Conservation (phyloP, 805 yeast genomes). For the Ogataea trehaloabstinens region DNA sequence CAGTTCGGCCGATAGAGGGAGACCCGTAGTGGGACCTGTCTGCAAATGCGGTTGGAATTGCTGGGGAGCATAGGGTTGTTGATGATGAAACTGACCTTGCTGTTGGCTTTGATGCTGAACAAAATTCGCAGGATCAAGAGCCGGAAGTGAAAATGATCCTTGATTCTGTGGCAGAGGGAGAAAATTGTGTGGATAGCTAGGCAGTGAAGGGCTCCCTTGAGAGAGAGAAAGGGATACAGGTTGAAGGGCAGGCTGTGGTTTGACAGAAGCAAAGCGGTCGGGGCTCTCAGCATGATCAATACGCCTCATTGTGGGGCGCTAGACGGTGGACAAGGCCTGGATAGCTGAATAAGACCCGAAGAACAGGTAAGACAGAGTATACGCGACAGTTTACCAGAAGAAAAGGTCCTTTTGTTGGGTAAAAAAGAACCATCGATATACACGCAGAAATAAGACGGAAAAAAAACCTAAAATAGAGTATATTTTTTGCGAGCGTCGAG, state of each 20-base stretch:
- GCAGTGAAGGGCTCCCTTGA: too few species aligned
- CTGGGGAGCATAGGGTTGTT: not conserved
- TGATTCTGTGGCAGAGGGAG: too few species aligned
- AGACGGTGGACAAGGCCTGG: not conserved
- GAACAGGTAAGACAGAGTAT: not conserved
- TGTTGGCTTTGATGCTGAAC: not conserved
- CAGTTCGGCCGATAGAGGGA: too few species aligned
- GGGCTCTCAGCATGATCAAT: not conserved
- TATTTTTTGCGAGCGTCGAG: conserved; percentile 1
- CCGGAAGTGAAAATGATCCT: too few species aligned
- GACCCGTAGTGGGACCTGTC: too few species aligned
- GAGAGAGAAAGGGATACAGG: not conserved
- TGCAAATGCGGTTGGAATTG: not conserved
- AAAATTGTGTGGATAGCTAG: too few species aligned
- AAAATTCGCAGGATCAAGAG: too few species aligned
- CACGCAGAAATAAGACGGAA: not conserved
- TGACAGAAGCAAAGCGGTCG: not conserved
- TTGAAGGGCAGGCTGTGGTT: not conserved
- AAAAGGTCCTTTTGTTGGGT: not conserved
- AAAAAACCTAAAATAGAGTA: not conserved
- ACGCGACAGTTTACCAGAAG: not conserved
- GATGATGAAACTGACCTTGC: not conserved
- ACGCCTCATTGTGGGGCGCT: not conserved
- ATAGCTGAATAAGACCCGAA: not conserved
- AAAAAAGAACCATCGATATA: not conserved